Evolutionary conservation across 257 asterid species (phyloP).

Genomic region (Solanum chiquidenum): DNA sequence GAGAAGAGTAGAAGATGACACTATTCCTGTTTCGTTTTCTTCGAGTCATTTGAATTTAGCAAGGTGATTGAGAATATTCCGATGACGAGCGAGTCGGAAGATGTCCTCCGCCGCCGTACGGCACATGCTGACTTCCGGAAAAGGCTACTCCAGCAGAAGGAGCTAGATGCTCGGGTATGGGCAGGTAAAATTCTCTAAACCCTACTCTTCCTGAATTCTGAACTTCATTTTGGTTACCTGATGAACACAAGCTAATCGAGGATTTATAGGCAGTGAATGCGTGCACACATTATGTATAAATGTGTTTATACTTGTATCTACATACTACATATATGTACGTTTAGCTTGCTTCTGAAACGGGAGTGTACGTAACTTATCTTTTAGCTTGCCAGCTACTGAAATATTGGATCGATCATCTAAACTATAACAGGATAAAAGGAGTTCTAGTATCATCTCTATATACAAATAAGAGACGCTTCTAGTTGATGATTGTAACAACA

Average conservation of each 20-base stretch:
- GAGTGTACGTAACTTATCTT: background rate
- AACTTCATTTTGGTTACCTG: background rate
- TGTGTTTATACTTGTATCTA: background rate
- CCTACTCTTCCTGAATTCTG: slow-evolving; percentile 4
- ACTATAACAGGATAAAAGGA: background rate
- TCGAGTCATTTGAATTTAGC: background rate
- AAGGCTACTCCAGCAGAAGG: slow-evolving; percentile 56
- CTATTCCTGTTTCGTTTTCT: background rate
- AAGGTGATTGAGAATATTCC: background rate
- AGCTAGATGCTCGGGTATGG: slow-evolving; percentile 59
- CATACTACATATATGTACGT: background rate
- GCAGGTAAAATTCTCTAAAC: slow-evolving; percentile 29
- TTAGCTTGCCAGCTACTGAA: background rate
- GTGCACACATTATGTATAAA: background rate
- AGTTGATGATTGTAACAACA: background rate
- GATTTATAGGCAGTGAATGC: background rate
- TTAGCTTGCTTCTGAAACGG: background rate
- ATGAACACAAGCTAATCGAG: background rate
- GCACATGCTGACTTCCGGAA: slow-evolving; percentile 45
- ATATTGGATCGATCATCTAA: background rate
- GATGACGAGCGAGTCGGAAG: slow-evolving; percentile 32
- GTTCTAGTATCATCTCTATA: background rate
- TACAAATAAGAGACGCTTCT: background rate
- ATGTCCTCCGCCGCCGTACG: slow-evolving; percentile 43
- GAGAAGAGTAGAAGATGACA: background rate